These are phyloP conservation scores for Leccinum uliginosum DNA, from an alignment of 768 basidiomycete genomes.

Conservation along the genomic window DNA sequence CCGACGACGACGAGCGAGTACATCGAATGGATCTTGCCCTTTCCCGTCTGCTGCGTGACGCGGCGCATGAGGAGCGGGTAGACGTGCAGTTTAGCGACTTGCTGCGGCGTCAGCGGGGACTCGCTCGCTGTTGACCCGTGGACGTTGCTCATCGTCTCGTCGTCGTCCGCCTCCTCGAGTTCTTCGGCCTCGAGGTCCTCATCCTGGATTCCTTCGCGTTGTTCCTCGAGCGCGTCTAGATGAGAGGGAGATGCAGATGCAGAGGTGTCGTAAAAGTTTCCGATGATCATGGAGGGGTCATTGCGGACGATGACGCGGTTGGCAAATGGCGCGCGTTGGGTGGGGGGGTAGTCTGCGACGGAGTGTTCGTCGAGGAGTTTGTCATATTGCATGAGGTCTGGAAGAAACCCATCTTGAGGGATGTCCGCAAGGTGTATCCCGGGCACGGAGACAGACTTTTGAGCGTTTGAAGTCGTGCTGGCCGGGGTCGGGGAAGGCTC, in stretches of 20 bases:
- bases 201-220: conserved; percentile 4
- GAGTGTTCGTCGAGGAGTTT: conserved; percentile 60
- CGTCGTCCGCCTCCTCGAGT: conserved; percentile 17
- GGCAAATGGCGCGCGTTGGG: conserved; percentile 46
- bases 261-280: conserved; percentile 23
- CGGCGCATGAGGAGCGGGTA: conserved; percentile 45
- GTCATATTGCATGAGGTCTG: conserved; percentile 61
- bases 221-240: conserved; percentile 3
- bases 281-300: conserved; percentile 63
- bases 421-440: conserved; percentile 18
- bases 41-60: conserved; percentile 87
- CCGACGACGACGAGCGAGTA: conserved; percentile 71
- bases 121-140: conserved; percentile 14
- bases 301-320: conserved; percentile 68
- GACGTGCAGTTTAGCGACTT: conserved; percentile 34
- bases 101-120: conserved; percentile 14
- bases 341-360: conserved; percentile 49
- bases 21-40: conserved; percentile 76
- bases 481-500: conserved; percentile 4
- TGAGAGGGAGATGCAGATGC: conserved; percentile 2
- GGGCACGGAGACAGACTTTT: conserved; percentile 1
- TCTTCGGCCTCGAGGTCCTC: conserved; percentile 13
- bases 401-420: conserved; percentile 35
- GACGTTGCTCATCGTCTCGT: conserved; percentile 14
- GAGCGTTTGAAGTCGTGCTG: not conserved